These are phyloP conservation scores for Apiospora aurea DNA, from an alignment of 2,329 filamentous ascomycete species.

Conservation along the genomic window DNA sequence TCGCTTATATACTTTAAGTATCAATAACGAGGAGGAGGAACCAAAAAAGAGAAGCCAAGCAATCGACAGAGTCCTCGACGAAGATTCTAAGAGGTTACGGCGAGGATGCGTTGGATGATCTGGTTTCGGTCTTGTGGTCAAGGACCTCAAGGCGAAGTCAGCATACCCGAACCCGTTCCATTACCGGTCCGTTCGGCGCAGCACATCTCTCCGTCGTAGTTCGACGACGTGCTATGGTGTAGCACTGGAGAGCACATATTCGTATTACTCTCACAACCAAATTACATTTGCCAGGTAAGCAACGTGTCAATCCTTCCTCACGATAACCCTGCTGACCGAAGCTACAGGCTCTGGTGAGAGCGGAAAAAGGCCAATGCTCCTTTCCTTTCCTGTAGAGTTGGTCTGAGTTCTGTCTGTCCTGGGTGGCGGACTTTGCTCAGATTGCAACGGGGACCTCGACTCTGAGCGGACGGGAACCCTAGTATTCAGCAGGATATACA, in stretches of 20 bases:
- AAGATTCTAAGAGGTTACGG: slow-evolving; percentile 90
- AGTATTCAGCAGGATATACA: slow-evolving; percentile 46
- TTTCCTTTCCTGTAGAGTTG: too few species aligned
- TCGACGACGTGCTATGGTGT: not conserved
- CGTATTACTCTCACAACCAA: slow-evolving; percentile 59
- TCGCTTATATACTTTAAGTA: slow-evolving; percentile 63
- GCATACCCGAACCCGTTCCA: not conserved
- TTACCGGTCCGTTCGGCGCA: not conserved
- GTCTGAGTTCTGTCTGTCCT: too few species aligned
- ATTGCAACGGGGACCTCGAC: too few species aligned
- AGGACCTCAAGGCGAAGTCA: too few species aligned
- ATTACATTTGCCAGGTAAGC: slow-evolving; percentile 87
- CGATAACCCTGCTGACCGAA: not conserved
- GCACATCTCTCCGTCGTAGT: slow-evolving; percentile 1
- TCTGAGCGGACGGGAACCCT: too few species aligned
- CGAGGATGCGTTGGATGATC: slow-evolving; percentile 72
- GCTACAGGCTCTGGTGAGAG: slow-evolving; percentile 90
- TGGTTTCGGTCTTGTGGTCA: too few species aligned
- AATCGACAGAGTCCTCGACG: slow-evolving; percentile 92
- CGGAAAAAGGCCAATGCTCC: slow-evolving; percentile 89
- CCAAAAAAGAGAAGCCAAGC: slow-evolving; percentile 96
- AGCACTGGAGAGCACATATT: slow-evolving; percentile 16
- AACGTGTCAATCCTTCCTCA: slow-evolving; percentile 24
- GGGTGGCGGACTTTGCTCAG: too few species aligned
- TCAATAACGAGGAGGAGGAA: slow-evolving; percentile 81